Percentiles rank a stretch among this genome's conserved stretches.
phyloP scores from a whole-genome alignment of 116 monocot species.

The Iris pallida region DNA sequence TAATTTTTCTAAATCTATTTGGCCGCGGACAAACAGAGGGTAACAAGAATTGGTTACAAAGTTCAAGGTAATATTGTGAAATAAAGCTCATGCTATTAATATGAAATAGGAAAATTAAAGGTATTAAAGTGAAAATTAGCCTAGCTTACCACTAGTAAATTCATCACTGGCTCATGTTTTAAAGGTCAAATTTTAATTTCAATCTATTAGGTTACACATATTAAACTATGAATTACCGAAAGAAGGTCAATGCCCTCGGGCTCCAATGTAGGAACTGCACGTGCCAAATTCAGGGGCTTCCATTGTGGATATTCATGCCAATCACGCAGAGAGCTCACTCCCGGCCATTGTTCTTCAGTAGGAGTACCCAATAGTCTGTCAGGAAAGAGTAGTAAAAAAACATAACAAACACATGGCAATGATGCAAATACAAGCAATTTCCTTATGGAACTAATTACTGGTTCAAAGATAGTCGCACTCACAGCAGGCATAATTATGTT shows the following conservation, averaged over 20 bases:
- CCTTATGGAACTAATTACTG: neutral
- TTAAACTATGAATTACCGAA: constrained; percentile 18
- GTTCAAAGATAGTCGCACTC: too few relatives aligned
- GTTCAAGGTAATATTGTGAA: neutral
- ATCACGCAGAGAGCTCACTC: constrained; percentile 25
- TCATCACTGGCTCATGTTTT: neutral
- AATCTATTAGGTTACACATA: neutral
- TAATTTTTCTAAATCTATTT: too few relatives aligned
- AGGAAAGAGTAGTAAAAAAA: neutral
- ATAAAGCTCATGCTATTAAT: neutral
- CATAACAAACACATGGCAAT: too few relatives aligned
- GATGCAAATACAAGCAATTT: neutral
- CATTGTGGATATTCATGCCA: constrained; percentile 53
- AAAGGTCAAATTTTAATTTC: neutral
- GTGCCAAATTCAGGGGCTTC: constrained; percentile 34
- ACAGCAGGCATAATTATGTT: too few relatives aligned
- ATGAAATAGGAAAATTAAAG: neutral
- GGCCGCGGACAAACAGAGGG: too few relatives aligned
- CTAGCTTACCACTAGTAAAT: neutral
- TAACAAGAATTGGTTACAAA: neutral
- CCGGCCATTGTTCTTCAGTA: constrained; percentile 39
- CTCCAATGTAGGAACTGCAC: constrained; percentile 30
- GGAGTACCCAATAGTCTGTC: constrained; percentile 44
- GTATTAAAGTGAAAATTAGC: neutral
- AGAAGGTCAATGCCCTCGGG: constrained; percentile 38